These are phyloP conservation scores for Galeopsis tetrahit DNA, from an alignment of 257 asterid genomes.

Conservation along the genomic window DNA sequence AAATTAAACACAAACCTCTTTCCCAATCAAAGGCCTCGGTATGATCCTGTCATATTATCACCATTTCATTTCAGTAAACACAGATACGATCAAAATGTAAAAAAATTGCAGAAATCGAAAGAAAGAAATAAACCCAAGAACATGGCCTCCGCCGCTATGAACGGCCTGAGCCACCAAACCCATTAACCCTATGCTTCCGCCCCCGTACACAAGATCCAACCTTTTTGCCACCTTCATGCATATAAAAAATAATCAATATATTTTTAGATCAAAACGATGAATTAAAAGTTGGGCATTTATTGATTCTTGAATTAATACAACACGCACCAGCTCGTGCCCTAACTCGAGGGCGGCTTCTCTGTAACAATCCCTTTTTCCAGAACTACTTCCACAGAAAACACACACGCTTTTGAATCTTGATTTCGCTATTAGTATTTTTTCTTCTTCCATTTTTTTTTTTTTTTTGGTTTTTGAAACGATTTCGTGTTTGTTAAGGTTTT, in stretches of 20 bases:
- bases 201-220: constrained; percentile 78
- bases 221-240: constrained; percentile 62
- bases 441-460: constrained; percentile 21
- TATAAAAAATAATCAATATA: neutral
- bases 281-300: neutral
- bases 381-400: constrained; percentile 75
- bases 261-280: too few relatives aligned
- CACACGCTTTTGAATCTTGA: constrained; percentile 68
- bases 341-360: constrained; percentile 66
- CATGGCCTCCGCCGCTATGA: constrained; percentile 71
- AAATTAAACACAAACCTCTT: constrained; percentile 51
- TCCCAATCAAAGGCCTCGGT: constrained; percentile 67
- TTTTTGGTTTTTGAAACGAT: neutral
- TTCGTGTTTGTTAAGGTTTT: neutral
- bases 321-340: constrained; percentile 62
- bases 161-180: constrained; percentile 70
- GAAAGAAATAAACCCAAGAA: constrained; percentile 50
- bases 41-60: constrained; percentile 52
- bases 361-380: constrained; percentile 72
- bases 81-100: neutral
- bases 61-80: constrained; percentile 2
- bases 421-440: constrained; percentile 20
- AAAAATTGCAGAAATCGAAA: neutral
- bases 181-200: constrained; percentile 81
- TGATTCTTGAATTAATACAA: neutral